A percentile compares a stretch with the other conserved stretches of the same genome.
phyloP scores from a whole-genome alignment of 2,329 filamentous ascomycete genomes.

The Aureobasidium vineae region DNA sequence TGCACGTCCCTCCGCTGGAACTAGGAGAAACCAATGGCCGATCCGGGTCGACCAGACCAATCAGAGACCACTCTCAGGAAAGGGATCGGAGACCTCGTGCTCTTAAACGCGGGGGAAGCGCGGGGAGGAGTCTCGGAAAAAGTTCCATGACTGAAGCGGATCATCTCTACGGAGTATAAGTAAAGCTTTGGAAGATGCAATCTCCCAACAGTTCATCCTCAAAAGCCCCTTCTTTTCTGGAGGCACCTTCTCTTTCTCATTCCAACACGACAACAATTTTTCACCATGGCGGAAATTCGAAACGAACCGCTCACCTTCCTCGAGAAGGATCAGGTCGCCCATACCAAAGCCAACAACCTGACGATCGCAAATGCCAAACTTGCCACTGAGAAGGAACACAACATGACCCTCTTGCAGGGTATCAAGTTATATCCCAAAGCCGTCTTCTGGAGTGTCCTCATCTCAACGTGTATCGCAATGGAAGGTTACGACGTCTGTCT shows the following conservation, averaged over 20 bases:
- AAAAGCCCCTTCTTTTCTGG: constrained; percentile 13
- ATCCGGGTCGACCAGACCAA: background rate
- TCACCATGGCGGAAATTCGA: constrained; percentile 25
- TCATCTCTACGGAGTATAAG: constrained; percentile 9
- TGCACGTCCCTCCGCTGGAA: constrained; percentile 1
- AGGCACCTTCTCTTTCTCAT: constrained; percentile 3
- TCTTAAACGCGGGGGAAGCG: background rate
- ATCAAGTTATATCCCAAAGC: constrained; percentile 84
- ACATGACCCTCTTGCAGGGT: constrained; percentile 65
- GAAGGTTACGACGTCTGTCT: constrained; percentile 83
- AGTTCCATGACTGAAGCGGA: background rate
- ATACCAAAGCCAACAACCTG: constrained; percentile 33
- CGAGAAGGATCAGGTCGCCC: constrained; percentile 37
- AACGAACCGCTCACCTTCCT: constrained; percentile 32
- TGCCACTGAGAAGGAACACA: constrained; percentile 51
- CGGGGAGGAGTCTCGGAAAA: background rate
- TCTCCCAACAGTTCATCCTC: constrained; percentile 21
- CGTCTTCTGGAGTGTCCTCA: constrained; percentile 76
- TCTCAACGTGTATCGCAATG: constrained; percentile 91
- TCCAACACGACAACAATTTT: background rate
- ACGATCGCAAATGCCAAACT: constrained; percentile 45
- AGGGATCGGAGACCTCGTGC: background rate
- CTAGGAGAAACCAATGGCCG: constrained; percentile 13
- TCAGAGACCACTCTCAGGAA: background rate
- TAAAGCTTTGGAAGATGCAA: constrained; percentile 7